Evolutionary conservation across 2,329 filamentous ascomycete species (phyloP).

Genomic region (Paraconiothyrium sp.): DNA sequence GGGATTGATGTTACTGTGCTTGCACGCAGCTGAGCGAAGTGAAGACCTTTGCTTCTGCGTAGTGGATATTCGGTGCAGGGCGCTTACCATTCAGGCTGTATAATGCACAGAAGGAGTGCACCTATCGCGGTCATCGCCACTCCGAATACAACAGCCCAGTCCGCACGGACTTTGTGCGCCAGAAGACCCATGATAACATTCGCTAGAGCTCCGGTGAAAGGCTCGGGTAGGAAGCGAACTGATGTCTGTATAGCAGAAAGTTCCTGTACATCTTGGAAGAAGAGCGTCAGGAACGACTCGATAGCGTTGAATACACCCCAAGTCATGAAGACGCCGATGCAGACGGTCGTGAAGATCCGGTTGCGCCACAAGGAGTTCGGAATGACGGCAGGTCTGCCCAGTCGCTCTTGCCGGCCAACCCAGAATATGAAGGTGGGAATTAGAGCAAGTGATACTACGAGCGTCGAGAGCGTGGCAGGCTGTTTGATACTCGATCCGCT

Average conservation of each 20-base stretch:
- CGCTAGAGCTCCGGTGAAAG: constrained; percentile 50
- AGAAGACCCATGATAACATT: constrained; percentile 59
- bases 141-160: constrained; percentile 53
- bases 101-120: constrained; percentile 58
- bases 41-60: not conserved
- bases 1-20: not conserved
- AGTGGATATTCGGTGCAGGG: not conserved
- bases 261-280: constrained; percentile 54
- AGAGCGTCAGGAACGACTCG: constrained; percentile 54
- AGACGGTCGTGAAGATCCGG: constrained; percentile 64
- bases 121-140: constrained; percentile 39
- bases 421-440: constrained; percentile 64
- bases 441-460: constrained; percentile 55
- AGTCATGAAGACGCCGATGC: constrained; percentile 55
- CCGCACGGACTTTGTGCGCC: constrained; percentile 56
- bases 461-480: constrained; percentile 56
- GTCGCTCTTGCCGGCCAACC: constrained; percentile 60
- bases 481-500: constrained; percentile 55
- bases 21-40: not conserved
- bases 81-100: constrained; percentile 52
- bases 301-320: constrained; percentile 51
- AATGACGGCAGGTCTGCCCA: constrained; percentile 64
- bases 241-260: constrained; percentile 47
- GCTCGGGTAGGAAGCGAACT: constrained; percentile 55
- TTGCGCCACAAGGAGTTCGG: constrained; percentile 72